Percentiles rank a stretch among this genome's conserved stretches.
Evolutionary conservation across 805 yeast genomes (phyloP).

Genomic region (Kuraishia ogatae): DNA sequence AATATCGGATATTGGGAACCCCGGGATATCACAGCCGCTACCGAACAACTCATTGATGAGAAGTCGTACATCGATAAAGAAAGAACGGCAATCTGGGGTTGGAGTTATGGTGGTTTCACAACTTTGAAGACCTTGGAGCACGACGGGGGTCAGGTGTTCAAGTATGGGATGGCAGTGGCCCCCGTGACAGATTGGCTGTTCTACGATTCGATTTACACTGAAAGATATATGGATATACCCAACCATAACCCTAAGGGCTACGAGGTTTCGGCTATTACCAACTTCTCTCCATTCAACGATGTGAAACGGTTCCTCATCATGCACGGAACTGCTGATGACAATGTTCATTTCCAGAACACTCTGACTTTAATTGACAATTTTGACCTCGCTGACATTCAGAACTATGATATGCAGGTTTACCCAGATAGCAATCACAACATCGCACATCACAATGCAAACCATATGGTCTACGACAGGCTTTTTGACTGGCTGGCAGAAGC

Average conservation of each 20-base stretch:
- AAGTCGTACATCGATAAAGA: slow-evolving; percentile 40
- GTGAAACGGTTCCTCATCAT: slow-evolving; percentile 55
- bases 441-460: slow-evolving; percentile 67
- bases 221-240: slow-evolving; percentile 62
- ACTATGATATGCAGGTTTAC: slow-evolving; percentile 79
- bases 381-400: slow-evolving; percentile 42
- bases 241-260: slow-evolving; percentile 40
- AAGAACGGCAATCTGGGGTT: slow-evolving; percentile 72
- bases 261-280: slow-evolving; percentile 28
- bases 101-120: slow-evolving; percentile 82
- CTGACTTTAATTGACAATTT: slow-evolving; percentile 52
- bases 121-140: slow-evolving; percentile 66
- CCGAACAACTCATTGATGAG: slow-evolving; percentile 37
- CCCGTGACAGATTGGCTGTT: slow-evolving; percentile 77
- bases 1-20: slow-evolving; percentile 74
- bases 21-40: slow-evolving; percentile 48
- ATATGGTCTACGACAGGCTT: slow-evolving; percentile 63
- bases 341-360: slow-evolving; percentile 72
- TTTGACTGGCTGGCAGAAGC: slow-evolving; percentile 61
- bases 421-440: slow-evolving; percentile 94
- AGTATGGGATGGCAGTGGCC: slow-evolving; percentile 75
- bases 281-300: slow-evolving; percentile 26
- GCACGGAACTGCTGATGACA: slow-evolving; percentile 83
- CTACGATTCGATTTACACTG: slow-evolving; percentile 75
- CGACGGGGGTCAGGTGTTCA: slow-evolving; percentile 54